Percentiles rank a stretch among this genome's conserved stretches.
Evolutionary conservation across 352 stramenopile species (phyloP).

Genomic region (Globisporangium irregulare): DNA sequence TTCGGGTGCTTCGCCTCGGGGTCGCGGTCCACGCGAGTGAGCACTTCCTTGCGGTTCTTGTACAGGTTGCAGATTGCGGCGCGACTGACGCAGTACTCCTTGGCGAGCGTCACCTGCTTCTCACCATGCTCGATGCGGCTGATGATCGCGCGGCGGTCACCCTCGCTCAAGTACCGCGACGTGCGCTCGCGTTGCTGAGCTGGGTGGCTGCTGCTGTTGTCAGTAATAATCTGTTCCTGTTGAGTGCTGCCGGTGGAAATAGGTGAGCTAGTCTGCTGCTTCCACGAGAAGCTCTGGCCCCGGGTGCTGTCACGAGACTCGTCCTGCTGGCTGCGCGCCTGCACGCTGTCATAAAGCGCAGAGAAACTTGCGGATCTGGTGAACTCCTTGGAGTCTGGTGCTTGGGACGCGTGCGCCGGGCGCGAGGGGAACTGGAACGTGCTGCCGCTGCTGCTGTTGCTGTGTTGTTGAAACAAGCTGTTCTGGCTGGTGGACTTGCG

Average conservation of each 20-base stretch:
- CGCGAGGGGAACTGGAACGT: neutral
- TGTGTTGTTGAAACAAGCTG: neutral
- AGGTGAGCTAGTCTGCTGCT: neutral
- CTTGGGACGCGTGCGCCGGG: neutral
- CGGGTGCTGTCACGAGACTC: neutral
- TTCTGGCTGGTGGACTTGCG: slow-evolving; percentile 4
- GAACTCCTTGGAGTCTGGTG: neutral
- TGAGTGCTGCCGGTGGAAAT: neutral
- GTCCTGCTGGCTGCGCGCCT: neutral
- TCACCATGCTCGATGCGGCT: slow-evolving; percentile 39
- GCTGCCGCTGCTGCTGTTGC: neutral
- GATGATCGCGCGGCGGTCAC: slow-evolving; percentile 41
- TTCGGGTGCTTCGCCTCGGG: slow-evolving; percentile 23
- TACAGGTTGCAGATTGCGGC: slow-evolving; percentile 57
- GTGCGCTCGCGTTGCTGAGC: slow-evolving; percentile 31
- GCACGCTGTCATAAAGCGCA: neutral
- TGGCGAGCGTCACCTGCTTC: slow-evolving; percentile 46
- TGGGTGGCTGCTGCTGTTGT: slow-evolving; percentile 1
- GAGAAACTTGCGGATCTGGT: neutral
- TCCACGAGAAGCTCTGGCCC: neutral
- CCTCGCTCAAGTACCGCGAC: slow-evolving; percentile 45
- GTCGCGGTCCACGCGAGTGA: slow-evolving; percentile 34
- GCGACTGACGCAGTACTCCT: slow-evolving; percentile 45
- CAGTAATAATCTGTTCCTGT: neutral
- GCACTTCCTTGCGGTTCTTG: slow-evolving; percentile 47